phyloP scores from a whole-genome alignment of 2,329 filamentous ascomycete species.

The Cercospora beticola region DNA sequence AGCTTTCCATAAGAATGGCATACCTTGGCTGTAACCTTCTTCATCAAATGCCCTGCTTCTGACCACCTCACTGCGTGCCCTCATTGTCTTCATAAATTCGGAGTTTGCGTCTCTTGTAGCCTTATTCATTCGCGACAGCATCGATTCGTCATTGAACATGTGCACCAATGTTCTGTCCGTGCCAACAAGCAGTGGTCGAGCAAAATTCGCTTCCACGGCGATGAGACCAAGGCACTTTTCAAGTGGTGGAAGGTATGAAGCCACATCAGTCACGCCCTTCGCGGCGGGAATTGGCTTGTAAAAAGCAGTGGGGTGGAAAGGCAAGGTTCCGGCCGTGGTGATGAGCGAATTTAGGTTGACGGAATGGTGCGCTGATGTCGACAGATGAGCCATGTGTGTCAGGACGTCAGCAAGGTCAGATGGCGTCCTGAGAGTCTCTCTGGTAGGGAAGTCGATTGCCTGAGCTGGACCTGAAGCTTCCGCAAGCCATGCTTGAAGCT shows the following conservation, averaged over 20 bases:
- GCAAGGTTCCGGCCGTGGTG: constrained; percentile 41
- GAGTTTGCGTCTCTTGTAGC: constrained; percentile 38
- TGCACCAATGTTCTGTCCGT: constrained; percentile 43
- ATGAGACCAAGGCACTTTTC: constrained; percentile 42
- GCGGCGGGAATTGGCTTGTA: constrained; percentile 41
- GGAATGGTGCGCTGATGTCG: constrained; percentile 43
- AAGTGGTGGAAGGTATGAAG: constrained; percentile 38
- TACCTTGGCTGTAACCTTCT: constrained; percentile 47
- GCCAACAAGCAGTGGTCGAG: constrained; percentile 42
- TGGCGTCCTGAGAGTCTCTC: constrained; percentile 10
- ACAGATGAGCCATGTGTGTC: constrained; percentile 43
- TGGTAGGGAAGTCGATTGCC: constrained; percentile 46
- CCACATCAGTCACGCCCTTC: constrained; percentile 42
- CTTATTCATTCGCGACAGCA: constrained; percentile 40
- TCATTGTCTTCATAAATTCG: constrained; percentile 42
- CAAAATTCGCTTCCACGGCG: constrained; percentile 42
- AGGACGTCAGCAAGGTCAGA: constrained; percentile 44
- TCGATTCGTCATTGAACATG: constrained; percentile 43
- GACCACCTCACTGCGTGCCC: constrained; percentile 41
- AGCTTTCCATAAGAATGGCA: constrained; percentile 49
- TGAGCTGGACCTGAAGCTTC: constrained; percentile 44
- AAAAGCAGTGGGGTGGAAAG: constrained; percentile 47
- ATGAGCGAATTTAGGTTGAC: constrained; percentile 47
- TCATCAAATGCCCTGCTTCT: constrained; percentile 44
- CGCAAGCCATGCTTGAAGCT: constrained; percentile 48